Evolutionary conservation across 345 rosid species (phyloP).

Genomic region (Kernera saxatilis): DNA sequence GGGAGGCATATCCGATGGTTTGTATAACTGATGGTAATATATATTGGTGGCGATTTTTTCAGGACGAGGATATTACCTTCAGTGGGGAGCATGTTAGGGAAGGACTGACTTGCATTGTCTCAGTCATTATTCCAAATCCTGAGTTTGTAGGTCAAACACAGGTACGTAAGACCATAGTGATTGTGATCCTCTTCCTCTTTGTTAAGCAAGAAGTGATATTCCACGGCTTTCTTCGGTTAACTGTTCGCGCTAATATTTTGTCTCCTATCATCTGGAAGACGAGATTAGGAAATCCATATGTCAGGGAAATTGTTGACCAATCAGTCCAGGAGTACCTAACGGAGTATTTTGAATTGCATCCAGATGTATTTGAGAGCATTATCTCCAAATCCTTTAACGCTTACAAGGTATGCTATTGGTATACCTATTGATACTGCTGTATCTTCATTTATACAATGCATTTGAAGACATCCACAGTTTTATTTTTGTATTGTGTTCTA

Average conservation of each 20-base stretch:
- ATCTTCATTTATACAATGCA: not conserved
- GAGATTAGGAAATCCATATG: slow-evolving; percentile 94
- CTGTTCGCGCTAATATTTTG: slow-evolving; percentile 16
- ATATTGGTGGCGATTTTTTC: slow-evolving; percentile 11
- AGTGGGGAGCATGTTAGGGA: slow-evolving; percentile 84
- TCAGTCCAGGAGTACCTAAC: slow-evolving; percentile 81
- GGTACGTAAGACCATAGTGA: slow-evolving; percentile 37
- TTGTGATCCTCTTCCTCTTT: slow-evolving; percentile 4
- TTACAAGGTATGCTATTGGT: slow-evolving; percentile 53
- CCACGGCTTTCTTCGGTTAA: not conserved
- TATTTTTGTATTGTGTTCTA: not conserved
- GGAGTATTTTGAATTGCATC: slow-evolving; percentile 89
- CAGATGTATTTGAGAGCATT: slow-evolving; percentile 78
- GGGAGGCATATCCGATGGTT: slow-evolving; percentile 31
- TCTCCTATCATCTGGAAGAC: slow-evolving; percentile 46
- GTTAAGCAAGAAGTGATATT: not conserved
- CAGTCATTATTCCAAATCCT: slow-evolving; percentile 86
- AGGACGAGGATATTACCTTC: slow-evolving; percentile 78
- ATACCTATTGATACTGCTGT: not conserved
- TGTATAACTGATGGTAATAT: not conserved
- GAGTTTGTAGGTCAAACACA: slow-evolving; percentile 98
- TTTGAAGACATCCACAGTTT: not conserved
- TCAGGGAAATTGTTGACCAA: slow-evolving; percentile 82
- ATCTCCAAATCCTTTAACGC: slow-evolving; percentile 77
- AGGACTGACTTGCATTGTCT: slow-evolving; percentile 82